Evolutionary conservation across 345 rosid genomes (phyloP).

Genomic region (Eucalyptus pauciflora): DNA sequence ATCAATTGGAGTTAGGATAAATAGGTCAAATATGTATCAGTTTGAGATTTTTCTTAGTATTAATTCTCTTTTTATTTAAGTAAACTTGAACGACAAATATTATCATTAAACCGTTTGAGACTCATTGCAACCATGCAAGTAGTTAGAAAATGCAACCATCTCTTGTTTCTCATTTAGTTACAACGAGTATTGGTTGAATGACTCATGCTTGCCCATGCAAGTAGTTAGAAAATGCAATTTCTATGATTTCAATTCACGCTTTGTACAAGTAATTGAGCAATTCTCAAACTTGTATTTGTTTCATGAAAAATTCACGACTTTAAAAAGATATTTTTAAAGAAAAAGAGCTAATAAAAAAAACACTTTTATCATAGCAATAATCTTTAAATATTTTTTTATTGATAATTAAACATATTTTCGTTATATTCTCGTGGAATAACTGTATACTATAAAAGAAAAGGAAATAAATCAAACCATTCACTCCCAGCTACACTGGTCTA

Average conservation of each 20-base stretch:
- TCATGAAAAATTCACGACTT: accelerated
- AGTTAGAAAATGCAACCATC: neutral
- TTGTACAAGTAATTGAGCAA: neutral
- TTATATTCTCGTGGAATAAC: neutral
- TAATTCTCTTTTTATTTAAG: too few relatives aligned
- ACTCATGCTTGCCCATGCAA: neutral
- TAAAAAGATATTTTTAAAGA: neutral
- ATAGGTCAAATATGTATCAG: accelerated
- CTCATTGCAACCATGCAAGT: neutral
- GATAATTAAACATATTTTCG: neutral
- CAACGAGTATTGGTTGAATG: neutral
- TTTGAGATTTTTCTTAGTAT: accelerated
- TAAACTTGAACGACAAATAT: too few relatives aligned
- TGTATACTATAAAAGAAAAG: neutral
- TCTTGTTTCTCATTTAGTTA: neutral
- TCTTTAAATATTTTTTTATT: neutral
- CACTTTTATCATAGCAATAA: neutral
- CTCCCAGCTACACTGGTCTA: neutral
- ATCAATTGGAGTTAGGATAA: too few relatives aligned
- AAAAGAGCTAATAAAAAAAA: neutral
- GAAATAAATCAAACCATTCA: neutral
- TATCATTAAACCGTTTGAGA: accelerated
- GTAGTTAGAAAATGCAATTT: too few relatives aligned
- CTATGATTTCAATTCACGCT: accelerated
- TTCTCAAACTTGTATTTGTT: neutral